Percentiles rank a stretch among this genome's conserved stretches.
phyloP scores from a whole-genome alignment of 1,284 basidiomycete species.

The Volvariella surrecta region DNA sequence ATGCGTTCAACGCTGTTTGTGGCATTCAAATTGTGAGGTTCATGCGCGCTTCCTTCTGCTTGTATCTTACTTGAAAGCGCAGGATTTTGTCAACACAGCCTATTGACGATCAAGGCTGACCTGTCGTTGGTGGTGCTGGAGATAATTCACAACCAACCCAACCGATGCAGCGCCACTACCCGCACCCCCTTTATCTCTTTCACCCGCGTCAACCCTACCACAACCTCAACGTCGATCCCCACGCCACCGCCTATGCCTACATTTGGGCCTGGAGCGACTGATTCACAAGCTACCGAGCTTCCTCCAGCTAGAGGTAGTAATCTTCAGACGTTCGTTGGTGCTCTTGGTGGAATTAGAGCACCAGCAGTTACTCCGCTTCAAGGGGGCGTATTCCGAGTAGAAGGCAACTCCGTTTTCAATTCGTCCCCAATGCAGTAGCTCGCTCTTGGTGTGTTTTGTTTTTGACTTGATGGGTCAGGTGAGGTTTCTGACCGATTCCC shows the following conservation, averaged over 20 bases:
- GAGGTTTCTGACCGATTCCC: too few relatives aligned
- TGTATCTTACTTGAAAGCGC: background rate
- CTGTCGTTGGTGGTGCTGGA: background rate
- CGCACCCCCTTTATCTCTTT: background rate
- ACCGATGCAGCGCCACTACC: background rate
- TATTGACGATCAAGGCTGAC: background rate
- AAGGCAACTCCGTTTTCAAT: constrained; percentile 25
- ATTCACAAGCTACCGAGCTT: background rate
- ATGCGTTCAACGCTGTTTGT: constrained; percentile 43
- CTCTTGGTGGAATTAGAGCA: constrained; percentile 26
- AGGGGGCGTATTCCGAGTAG: constrained; percentile 28
- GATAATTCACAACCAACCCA: background rate
- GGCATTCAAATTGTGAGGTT: constrained; percentile 27
- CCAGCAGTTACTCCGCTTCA: constrained; percentile 25
- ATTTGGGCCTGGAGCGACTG: too few relatives aligned
- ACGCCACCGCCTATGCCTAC: too few relatives aligned
- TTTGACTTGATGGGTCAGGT: background rate
- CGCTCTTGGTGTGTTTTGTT: constrained; percentile 28
- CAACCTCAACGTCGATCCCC: too few relatives aligned
- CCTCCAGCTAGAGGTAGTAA: constrained; percentile 13
- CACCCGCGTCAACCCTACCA: too few relatives aligned
- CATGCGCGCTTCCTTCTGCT: background rate
- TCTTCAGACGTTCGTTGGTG: constrained; percentile 28
- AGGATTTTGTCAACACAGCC: background rate
- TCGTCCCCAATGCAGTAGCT: constrained; percentile 23